These are phyloP conservation scores for Ormosia semicastrata DNA, from an alignment of 306 rosid genomes.

Conservation along the genomic window DNA sequence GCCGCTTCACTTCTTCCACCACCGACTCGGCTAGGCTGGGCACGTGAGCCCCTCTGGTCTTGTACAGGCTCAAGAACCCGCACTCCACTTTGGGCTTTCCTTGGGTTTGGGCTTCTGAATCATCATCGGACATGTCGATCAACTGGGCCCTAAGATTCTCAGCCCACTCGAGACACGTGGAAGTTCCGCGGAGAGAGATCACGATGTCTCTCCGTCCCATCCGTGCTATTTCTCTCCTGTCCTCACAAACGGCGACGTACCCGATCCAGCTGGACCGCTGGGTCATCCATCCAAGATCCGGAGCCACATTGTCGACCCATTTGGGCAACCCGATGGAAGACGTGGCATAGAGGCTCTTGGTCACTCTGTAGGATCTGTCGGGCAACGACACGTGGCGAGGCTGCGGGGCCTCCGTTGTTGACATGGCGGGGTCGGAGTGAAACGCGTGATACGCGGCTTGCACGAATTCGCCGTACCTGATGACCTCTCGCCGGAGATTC, in stretches of 20 bases:
- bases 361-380: conserved; percentile 63
- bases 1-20: conserved; percentile 59
- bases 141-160: conserved; percentile 80
- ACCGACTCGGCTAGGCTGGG: conserved; percentile 69
- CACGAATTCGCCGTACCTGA: conserved; percentile 77
- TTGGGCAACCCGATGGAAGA: conserved; percentile 74
- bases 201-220: conserved; percentile 89
- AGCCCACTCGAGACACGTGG: conserved; percentile 95
- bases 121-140: neutral
- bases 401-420: conserved; percentile 46
- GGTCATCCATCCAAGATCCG: conserved; percentile 97
- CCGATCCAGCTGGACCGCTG: conserved; percentile 98
- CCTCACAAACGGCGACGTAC: conserved; percentile 87
- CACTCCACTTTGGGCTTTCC: conserved; percentile 64
- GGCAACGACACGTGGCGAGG: conserved; percentile 51
- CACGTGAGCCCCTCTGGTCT: conserved; percentile 71
- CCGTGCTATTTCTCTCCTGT: conserved; percentile 62
- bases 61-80: conserved; percentile 77
- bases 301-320: conserved; percentile 79
- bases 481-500: conserved; percentile 93
- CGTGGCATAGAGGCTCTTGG: conserved; percentile 87
- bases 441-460: conserved; percentile 86
- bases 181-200: conserved; percentile 86
- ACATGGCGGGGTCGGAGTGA: conserved; percentile 74
- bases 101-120: neutral